A percentile compares a stretch with the other conserved stretches of the same genome.
Conservation (phyloP, 768 basidiomycete genomes). For the Sarcodon sp. region DNA sequence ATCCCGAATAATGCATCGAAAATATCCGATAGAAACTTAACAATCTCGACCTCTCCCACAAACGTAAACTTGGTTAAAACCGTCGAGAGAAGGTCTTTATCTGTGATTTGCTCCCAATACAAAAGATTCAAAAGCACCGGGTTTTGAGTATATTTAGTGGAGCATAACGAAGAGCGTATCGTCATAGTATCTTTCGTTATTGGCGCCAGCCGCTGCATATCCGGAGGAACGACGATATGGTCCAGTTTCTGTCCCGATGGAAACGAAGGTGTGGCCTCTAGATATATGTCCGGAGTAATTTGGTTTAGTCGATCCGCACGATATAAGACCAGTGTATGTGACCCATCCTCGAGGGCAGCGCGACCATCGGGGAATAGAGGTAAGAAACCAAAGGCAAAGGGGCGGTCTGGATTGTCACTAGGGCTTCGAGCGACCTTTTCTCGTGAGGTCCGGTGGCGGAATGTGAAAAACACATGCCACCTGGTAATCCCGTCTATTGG, state of each 20-base stretch:
- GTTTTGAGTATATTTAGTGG: conserved; percentile 88
- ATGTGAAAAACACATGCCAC: conserved; percentile 93
- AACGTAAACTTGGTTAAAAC: conserved; percentile 81
- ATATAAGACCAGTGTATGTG: conserved; percentile 77
- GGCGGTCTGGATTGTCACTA: conserved; percentile 42
- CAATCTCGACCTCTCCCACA: conserved; percentile 88
- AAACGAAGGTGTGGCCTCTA: conserved; percentile 52
- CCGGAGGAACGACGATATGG: conserved; percentile 39
- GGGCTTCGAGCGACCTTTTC: conserved; percentile 28
- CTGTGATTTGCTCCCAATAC: conserved; percentile 63
- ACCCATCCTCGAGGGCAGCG: conserved; percentile 82
- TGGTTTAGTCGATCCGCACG: conserved; percentile 59
- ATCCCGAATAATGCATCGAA: conserved; percentile 92
- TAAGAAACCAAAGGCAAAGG: conserved; percentile 89
- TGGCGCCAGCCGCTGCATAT: conserved; percentile 51
- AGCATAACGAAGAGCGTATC: conserved; percentile 84
- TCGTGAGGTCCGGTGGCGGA: conserved; percentile 56
- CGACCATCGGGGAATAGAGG: conserved; percentile 70
- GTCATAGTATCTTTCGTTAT: conserved; percentile 67
- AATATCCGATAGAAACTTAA: conserved; percentile 83
- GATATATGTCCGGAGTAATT: conserved; percentile 58
- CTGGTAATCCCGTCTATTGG: conserved; percentile 53
- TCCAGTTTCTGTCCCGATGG: conserved; percentile 45
- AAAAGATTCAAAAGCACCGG: conserved; percentile 68
- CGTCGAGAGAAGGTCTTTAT: conserved; percentile 52